Percentiles rank a stretch among this genome's conserved stretches.
Conservation (phyloP, 805 yeast genomes). For the Saturnispora kantuleensis region DNA sequence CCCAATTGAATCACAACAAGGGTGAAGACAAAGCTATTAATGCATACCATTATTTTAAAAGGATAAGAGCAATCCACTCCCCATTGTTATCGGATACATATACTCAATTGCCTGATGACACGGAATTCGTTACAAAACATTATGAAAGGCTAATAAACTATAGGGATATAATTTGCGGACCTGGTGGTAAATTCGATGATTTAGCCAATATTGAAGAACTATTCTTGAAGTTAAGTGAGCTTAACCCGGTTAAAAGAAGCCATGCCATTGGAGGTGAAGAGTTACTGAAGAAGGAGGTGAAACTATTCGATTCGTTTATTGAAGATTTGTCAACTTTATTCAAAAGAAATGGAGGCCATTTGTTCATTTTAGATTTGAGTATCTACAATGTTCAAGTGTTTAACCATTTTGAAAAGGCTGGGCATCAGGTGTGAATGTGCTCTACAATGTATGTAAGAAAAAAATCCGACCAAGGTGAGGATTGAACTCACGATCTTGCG, state of each 20-base stretch:
- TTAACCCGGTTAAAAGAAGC: constrained; percentile 15
- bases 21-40: constrained; percentile 20
- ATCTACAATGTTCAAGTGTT: constrained; percentile 40
- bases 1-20: constrained; percentile 24
- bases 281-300: constrained; percentile 20
- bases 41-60: constrained; percentile 20
- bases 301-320: constrained; percentile 27
- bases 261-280: constrained; percentile 28
- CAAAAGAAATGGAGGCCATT: constrained; percentile 46
- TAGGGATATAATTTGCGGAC: constrained; percentile 24
- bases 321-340: constrained; percentile 35
- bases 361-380: constrained; percentile 48
- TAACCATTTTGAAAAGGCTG: constrained; percentile 31
- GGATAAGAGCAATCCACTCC: constrained; percentile 9
- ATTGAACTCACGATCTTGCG: constrained; percentile 55
- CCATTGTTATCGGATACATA: constrained; percentile 23
- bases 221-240: constrained; percentile 30
- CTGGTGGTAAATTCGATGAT: constrained; percentile 26
- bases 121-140: constrained; percentile 41
- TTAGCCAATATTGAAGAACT: constrained; percentile 31
- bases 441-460: background rate
- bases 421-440: background rate
- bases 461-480: background rate
- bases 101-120: constrained; percentile 44
- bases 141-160: constrained; percentile 32